phyloP scores from a whole-genome alignment of 2,329 filamentous ascomycete genomes.

The Aspergillus transmontanensis region DNA sequence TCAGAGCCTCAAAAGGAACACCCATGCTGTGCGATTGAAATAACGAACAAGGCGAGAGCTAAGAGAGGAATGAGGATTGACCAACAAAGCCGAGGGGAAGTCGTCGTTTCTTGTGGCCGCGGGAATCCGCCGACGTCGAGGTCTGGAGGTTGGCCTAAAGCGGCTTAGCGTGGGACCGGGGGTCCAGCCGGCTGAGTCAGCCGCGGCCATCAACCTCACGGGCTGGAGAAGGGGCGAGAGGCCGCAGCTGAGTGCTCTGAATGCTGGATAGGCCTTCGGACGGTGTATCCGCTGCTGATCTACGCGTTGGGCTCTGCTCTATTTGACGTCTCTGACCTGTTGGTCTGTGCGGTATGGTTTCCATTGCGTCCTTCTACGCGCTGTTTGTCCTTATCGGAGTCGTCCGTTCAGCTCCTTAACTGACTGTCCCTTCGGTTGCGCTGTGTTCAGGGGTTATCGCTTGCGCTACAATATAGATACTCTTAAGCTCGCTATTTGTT shows the following conservation, averaged over 20 bases:
- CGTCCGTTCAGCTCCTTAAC: conserved; percentile 22
- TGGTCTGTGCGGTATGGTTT: conserved; percentile 18
- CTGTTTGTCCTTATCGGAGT: conserved; percentile 25
- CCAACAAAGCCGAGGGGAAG: conserved; percentile 4
- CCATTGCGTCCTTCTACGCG: conserved; percentile 26
- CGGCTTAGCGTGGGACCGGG: conserved; percentile 29
- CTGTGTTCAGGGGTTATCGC: conserved; percentile 4
- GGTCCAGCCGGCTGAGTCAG: conserved; percentile 36
- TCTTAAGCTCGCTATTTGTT: neutral
- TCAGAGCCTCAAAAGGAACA: conserved; percentile 66
- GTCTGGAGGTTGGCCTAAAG: conserved; percentile 32
- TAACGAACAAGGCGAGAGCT: conserved; percentile 20
- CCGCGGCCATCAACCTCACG: conserved; percentile 39
- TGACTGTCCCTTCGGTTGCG: conserved; percentile 17
- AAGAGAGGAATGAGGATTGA: conserved; percentile 10
- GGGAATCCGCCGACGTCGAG: conserved; percentile 26
- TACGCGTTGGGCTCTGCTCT: conserved; percentile 28
- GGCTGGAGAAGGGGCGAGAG: conserved; percentile 35
- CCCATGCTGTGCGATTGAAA: conserved; percentile 51
- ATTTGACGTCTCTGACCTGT: conserved; percentile 10
- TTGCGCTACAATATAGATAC: neutral
- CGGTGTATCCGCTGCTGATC: conserved; percentile 23
- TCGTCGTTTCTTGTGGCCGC: conserved; percentile 16
- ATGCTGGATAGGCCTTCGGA: conserved; percentile 28
- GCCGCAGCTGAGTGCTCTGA: conserved; percentile 34